phyloP scores from a whole-genome alignment of 805 yeast species.

The Wickerhamomyces xylosicus region DNA sequence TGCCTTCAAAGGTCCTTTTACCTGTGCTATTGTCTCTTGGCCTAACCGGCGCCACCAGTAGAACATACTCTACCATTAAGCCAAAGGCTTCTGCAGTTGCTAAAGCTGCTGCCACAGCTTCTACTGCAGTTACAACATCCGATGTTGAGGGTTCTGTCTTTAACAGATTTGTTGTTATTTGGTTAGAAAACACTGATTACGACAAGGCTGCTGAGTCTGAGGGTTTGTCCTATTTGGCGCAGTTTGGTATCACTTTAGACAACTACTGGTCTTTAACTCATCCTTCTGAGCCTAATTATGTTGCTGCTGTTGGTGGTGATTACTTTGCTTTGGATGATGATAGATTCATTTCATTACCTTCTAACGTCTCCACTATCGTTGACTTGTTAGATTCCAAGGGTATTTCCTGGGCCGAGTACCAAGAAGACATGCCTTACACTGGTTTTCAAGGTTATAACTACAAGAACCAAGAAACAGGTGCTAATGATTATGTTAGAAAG shows the following conservation, averaged over 20 bases:
- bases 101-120: conserved; percentile 9
- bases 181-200: conserved; percentile 43
- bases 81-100: conserved; percentile 3
- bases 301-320: conserved; percentile 38
- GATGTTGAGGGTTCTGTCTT: conserved; percentile 29
- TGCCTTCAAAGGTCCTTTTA: too few relatives aligned
- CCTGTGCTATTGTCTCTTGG: too few relatives aligned
- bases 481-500: conserved; percentile 40
- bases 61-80: conserved; percentile 6
- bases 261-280: conserved; percentile 44
- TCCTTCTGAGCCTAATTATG: conserved; percentile 40
- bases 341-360: conserved; percentile 32
- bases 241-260: conserved; percentile 33
- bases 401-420: conserved; percentile 44
- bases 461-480: conserved; percentile 29
- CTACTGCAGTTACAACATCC: conserved; percentile 20
- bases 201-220: conserved; percentile 37
- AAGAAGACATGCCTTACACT: conserved; percentile 42
- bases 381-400: conserved; percentile 30
- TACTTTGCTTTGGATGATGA: conserved; percentile 38
- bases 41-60: too few relatives aligned
- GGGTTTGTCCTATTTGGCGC: conserved; percentile 31
- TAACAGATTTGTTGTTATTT: conserved; percentile 31
- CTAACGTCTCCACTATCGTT: conserved; percentile 36
- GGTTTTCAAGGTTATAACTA: conserved; percentile 39